Base-by-base conservation (phyloP, 768 basidiomycete genomes). In the Sarcodon aspratus region DNA sequence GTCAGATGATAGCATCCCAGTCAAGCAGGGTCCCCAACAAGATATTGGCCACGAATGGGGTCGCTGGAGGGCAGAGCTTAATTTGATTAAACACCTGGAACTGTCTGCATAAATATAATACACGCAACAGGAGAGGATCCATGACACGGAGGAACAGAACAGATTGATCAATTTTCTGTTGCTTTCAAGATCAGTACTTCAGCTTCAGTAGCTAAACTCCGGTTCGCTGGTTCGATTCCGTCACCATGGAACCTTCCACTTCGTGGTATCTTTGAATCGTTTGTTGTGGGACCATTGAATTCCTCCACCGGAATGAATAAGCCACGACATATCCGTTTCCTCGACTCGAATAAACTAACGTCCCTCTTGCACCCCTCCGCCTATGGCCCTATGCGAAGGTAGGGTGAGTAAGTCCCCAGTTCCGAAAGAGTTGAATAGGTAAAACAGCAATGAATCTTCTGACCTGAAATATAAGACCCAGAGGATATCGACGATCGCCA, bases 391-490 rank as follows among this genome's bases (percentile, higher is more conserved):
- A n/a, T n/a, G n/a, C 3, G 82, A 80, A 44, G 90, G 89, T 9
- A 86, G 79, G 1, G 84, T 80, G 45, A 91, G 81, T 37, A n/a
- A n/a, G n/a, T 88, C 87, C 48, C 88, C 88, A 36, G 86, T 86
- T 48, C 89, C 87, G 58, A 89, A 69, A n/a, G 79, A 75, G 64
- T 90, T 93, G 76, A 96, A 89, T 54, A 94, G 57, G 65, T 93
- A 77, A 45, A 92, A 76, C 31, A 75, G 66, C 54, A 91, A 80
- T 0, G 92, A 91, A 60, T 94, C 92, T 58, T 96, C 93, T 59
- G 94, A 88, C 3, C 94, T 96, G 66, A 99, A 95, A 71, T 91
- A 96, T 51, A 97, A 78, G 12, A 94, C 80, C 95, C 95, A 99
- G 51, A 98, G 67, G 61, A 98, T 87, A 72, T 98, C 75, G 50